Evolutionary conservation across 208 protist genomes (phyloP).

Genomic region (Wallacemonas collosoma): DNA sequence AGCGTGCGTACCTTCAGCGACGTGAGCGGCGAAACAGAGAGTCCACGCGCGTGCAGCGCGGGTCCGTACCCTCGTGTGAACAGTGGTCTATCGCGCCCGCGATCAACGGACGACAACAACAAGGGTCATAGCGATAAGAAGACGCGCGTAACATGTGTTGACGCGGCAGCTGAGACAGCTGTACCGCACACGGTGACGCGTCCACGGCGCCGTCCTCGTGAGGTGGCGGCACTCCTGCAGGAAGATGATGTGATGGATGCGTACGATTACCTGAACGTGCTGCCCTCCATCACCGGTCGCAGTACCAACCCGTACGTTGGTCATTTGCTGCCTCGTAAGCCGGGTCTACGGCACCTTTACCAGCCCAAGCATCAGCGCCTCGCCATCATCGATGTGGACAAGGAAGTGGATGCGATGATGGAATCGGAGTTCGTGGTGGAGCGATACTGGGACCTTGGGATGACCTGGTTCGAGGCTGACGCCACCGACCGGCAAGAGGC

Average conservation of each 20-base stretch:
- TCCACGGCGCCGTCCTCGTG: too few relatives aligned
- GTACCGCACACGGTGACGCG: too few relatives aligned
- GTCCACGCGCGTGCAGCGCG: neutral
- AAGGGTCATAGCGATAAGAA: too few relatives aligned
- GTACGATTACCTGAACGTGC: slow-evolving; percentile 42
- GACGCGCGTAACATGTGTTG: too few relatives aligned
- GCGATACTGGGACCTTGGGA: slow-evolving; percentile 72
- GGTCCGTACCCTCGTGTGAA: too few relatives aligned
- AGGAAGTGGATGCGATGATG: slow-evolving; percentile 54
- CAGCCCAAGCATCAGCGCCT: slow-evolving; percentile 80
- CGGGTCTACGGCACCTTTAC: slow-evolving; percentile 45
- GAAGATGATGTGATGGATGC: slow-evolving; percentile 40
- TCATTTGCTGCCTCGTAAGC: slow-evolving; percentile 53
- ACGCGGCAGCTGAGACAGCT: too few relatives aligned
- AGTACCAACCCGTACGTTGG: slow-evolving; percentile 47
- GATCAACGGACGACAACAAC: too few relatives aligned
- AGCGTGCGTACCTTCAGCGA: slow-evolving; percentile 19
- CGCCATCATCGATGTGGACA: slow-evolving; percentile 48
- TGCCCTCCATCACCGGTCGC: slow-evolving; percentile 18
- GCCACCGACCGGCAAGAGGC: neutral
- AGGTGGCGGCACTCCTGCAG: neutral
- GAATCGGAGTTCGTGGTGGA: slow-evolving; percentile 65
- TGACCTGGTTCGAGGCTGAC: slow-evolving; percentile 56
- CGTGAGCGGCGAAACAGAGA: neutral
- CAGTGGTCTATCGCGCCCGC: too few relatives aligned